Evolutionary conservation across 2,329 filamentous ascomycete genomes (phyloP).

Genomic region (Chaetomiaceae sp.): DNA sequence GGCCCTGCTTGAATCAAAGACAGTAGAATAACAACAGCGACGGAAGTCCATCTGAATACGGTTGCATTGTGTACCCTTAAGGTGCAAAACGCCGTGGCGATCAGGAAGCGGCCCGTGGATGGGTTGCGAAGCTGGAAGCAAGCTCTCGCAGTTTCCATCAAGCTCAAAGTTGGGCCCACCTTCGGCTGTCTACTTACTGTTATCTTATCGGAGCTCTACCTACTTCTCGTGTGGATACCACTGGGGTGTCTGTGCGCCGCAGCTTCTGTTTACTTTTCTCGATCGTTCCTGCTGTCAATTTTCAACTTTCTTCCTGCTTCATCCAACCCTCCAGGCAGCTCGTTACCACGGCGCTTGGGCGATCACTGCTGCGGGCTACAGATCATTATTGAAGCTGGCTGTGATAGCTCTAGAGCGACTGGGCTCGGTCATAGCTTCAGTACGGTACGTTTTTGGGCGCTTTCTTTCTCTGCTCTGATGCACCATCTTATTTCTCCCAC

Average conservation of each 20-base stretch:
- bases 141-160: slow-evolving; percentile 24
- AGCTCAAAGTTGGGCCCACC: no score
- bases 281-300: no score
- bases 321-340: no score
- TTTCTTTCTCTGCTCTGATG: background rate
- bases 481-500: slow-evolving; percentile 3
- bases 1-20: background rate
- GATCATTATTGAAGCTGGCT: no score
- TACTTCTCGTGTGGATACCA: no score
- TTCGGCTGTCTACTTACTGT: background rate
- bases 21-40: background rate
- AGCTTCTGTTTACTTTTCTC: background rate
- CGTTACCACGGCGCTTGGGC: no score
- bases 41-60: background rate
- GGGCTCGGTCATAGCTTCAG: background rate
- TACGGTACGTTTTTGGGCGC: slow-evolving; percentile 6
- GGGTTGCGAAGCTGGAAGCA: slow-evolving; percentile 16
- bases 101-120: background rate
- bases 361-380: no score
- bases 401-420: no score
- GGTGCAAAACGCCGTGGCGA: slow-evolving; percentile 5
- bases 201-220: slow-evolving; percentile 20
- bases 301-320: no score
- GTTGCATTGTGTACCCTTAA: background rate
- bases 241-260: no score